Base-by-base conservation (phyloP, 73 alveolate species). In the Paramecium octaurelia region DNA sequence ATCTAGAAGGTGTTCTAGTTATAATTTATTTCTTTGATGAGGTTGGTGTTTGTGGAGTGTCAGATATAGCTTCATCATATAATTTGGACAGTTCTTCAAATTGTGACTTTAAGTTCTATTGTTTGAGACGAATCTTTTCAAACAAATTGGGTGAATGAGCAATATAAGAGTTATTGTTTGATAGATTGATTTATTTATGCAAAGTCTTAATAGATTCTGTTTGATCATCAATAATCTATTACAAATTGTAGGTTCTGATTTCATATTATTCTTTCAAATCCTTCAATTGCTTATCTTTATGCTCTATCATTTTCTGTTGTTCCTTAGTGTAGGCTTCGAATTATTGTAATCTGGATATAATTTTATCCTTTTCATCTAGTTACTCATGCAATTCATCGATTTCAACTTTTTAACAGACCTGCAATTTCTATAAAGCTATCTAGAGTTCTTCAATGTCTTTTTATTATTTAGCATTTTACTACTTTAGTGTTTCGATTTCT, bases 181-280 rank as follows among this genome's bases (percentile, higher is more conserved):
- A 75, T 14, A 5, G 20, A 16, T 23, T 38, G 18, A 75, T 42
- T n/a, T 75, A 75, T 75, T 75, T 75, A 38, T 75, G 88, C n/a
- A 75, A 42, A 9, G 58, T 38, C 14, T 75, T 75, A 31, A 75
- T 75, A 18, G 58, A 75, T 75, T 75, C 58, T 38, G 58, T 75
- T 75, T 75, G n/a, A 75, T 75, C 88, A 42, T 75, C 88, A 14
- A 75, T 18, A 16, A 75, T 38, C 46, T 35, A 38, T 75, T 75
- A 36, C n/a, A 75, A 38, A 23, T 75, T 75, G 14, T 11, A 12
- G 18, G 88, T 38, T 75, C 60, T 75, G 2, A 75, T 38, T 6
- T 75, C 88, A 75, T 75, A 38, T 75, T 29, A 38, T 4, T 75
- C 18, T 38, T 42, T 75, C 1, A 38, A 11, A 29, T 75, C 58